Conservation (phyloP, 257 asterid species). For the Perilla frutescens region DNA sequence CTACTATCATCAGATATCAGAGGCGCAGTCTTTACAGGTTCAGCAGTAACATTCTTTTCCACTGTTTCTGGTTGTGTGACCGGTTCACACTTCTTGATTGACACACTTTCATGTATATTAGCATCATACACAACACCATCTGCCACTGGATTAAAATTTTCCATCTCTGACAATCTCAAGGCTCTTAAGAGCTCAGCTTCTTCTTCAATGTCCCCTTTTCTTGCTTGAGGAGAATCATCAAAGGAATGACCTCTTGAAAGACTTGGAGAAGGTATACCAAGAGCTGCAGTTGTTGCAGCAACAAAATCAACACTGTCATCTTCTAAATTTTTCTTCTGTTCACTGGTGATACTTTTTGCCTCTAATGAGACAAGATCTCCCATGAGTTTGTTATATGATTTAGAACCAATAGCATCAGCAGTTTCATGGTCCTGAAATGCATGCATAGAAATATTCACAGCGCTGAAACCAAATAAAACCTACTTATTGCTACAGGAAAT, state of each 20-base stretch:
- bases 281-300: slow-evolving; percentile 96
- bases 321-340: slow-evolving; percentile 47
- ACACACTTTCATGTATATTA: slow-evolving; percentile 41
- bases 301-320: slow-evolving; percentile 88
- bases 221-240: slow-evolving; percentile 66
- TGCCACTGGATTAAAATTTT: slow-evolving; percentile 36
- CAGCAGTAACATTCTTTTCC: slow-evolving; percentile 35
- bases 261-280: slow-evolving; percentile 94
- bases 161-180: slow-evolving; percentile 69
- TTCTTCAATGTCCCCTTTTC: slow-evolving; percentile 89
- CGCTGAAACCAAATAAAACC: slow-evolving; percentile 15
- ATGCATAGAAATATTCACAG: slow-evolving; percentile 36
- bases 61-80: slow-evolving; percentile 38
- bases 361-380: slow-evolving; percentile 92
- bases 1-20: slow-evolving; percentile 35
- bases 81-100: slow-evolving; percentile 42
- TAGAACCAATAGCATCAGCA: slow-evolving; percentile 77
- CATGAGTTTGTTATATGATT: slow-evolving; percentile 88
- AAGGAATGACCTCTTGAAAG: slow-evolving; percentile 83
- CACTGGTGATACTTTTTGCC: slow-evolving; percentile 55
- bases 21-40: slow-evolving; percentile 39
- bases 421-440: slow-evolving; percentile 75
- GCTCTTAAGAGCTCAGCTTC: slow-evolving; percentile 68
- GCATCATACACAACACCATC: slow-evolving; percentile 42
- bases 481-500: slow-evolving; percentile 17